Percentiles rank a stretch among this genome's conserved stretches.
Conservation (phyloP, 2,329 filamentous ascomycete species). For the Pseudohalonectria lignicola region DNA sequence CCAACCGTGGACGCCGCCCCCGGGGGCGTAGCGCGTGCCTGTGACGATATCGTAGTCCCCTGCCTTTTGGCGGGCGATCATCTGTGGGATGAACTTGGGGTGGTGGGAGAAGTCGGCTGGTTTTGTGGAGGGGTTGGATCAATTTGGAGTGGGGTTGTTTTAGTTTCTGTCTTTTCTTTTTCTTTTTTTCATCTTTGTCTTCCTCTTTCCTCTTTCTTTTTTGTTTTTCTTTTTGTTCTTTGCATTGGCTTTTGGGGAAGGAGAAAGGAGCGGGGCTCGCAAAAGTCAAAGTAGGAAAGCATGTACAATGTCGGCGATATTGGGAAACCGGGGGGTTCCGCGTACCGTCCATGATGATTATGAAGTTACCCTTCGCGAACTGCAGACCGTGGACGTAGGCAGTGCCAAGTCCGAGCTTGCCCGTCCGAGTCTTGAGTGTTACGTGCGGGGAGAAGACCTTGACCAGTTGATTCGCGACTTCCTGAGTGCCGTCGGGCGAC, state of each 20-base stretch:
- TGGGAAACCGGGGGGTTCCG: background rate
- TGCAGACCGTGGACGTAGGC: slow-evolving; percentile 93
- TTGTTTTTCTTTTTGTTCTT: too few species aligned
- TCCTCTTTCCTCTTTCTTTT: too few species aligned
- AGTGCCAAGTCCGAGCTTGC: slow-evolving; percentile 94
- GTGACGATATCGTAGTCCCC: slow-evolving; percentile 93
- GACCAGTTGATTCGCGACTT: slow-evolving; percentile 81
- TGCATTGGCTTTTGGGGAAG: too few species aligned
- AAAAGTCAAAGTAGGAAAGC: too few species aligned
- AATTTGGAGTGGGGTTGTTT: too few species aligned
- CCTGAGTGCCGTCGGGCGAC: slow-evolving; percentile 89
- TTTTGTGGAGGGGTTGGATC: too few species aligned
- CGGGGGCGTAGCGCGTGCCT: slow-evolving; percentile 82
- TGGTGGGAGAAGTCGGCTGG: slow-evolving; percentile 91
- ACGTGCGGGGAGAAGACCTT: slow-evolving; percentile 74
- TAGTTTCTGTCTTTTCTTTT: too few species aligned
- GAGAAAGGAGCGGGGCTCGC: too few species aligned
- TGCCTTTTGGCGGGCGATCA: slow-evolving; percentile 71
- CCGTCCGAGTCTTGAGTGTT: slow-evolving; percentile 74
- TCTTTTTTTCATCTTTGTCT: too few species aligned
- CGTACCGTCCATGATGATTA: slow-evolving; percentile 92
- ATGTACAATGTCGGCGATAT: background rate
- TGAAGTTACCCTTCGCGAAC: slow-evolving; percentile 83
- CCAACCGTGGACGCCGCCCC: slow-evolving; percentile 91
- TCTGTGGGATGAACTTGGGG: slow-evolving; percentile 94